Percentiles rank a stretch among this genome's conserved stretches.
Evolutionary conservation across 75 land plant genomes (phyloP).

Genomic region (Pinus albicaulis): DNA sequence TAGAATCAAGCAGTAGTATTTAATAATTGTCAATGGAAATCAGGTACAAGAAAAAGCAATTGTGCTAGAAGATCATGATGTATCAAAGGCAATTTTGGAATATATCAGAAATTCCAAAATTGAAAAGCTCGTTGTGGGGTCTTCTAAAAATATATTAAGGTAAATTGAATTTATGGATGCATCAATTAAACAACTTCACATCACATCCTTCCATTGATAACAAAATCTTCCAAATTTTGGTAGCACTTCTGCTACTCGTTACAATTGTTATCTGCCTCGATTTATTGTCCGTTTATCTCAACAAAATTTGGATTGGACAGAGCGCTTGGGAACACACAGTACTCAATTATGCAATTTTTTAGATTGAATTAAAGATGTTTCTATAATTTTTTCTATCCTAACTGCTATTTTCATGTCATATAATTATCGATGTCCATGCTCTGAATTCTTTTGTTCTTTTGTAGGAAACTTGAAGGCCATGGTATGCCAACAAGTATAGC

Average conservation of each 20-base stretch:
- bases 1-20: background rate
- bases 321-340: no score
- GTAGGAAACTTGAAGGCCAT: slow-evolving; percentile 35
- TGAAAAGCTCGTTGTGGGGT: slow-evolving; percentile 44
- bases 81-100: slow-evolving; percentile 39
- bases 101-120: slow-evolving; percentile 28
- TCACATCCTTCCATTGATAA: no score
- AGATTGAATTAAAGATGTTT: no score
- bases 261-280: background rate
- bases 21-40: background rate
- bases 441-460: no score
- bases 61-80: slow-evolving; percentile 52
- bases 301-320: background rate
- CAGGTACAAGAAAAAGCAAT: slow-evolving; percentile 34
- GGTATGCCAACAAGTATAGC: slow-evolving; percentile 30
- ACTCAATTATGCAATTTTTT: no score
- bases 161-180: background rate
- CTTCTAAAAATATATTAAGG: background rate
- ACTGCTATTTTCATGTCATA: no score
- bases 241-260: background rate
- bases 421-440: no score
- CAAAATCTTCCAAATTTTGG: no score
- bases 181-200: no score
- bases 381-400: no score
- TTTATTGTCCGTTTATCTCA: background rate